Evolutionary conservation across 768 basidiomycete species (phyloP).

Genomic region (Candolleomyces efflorescens): DNA sequence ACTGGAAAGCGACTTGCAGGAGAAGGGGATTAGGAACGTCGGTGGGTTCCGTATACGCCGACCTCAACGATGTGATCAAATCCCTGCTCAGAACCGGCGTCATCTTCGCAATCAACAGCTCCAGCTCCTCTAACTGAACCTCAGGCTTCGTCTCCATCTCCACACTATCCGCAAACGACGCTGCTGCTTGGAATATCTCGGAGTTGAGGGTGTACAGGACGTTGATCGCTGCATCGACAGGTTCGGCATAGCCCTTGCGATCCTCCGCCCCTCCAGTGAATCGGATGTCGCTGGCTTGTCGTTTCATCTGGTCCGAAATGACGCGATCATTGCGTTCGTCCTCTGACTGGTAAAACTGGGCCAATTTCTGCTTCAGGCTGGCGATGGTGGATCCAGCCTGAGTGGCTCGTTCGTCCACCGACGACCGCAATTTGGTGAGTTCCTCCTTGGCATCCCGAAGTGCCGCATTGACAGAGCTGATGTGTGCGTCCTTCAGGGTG

Average conservation of each 20-base stretch:
- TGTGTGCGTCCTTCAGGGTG: not conserved
- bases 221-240: slow-evolving; percentile 3
- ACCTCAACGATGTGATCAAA: slow-evolving; percentile 24
- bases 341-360: not conserved
- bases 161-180: slow-evolving; percentile 34
- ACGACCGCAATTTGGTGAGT: not conserved
- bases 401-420: not conserved
- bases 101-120: slow-evolving; percentile 20
- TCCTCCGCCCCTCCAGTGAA: not conserved
- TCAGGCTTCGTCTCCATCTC: slow-evolving; percentile 24
- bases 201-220: slow-evolving; percentile 30
- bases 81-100: slow-evolving; percentile 30
- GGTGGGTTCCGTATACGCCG: slow-evolving; percentile 16
- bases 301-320: slow-evolving; percentile 3
- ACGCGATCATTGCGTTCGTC: not conserved
- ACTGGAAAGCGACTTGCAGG: slow-evolving; percentile 37
- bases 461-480: not conserved
- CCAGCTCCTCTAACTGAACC: slow-evolving; percentile 10
- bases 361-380: not conserved
- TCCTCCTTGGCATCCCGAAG: not conserved
- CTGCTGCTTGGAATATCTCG: slow-evolving; percentile 37
- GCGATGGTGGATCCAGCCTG: not conserved
- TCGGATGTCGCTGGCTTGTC: slow-evolving; percentile 6
- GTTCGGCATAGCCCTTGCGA: not conserved
- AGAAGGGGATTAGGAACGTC: slow-evolving; percentile 28